Evolutionary conservation across 441 rosid species (phyloP).

Genomic region (Flueggea neowawraea): DNA sequence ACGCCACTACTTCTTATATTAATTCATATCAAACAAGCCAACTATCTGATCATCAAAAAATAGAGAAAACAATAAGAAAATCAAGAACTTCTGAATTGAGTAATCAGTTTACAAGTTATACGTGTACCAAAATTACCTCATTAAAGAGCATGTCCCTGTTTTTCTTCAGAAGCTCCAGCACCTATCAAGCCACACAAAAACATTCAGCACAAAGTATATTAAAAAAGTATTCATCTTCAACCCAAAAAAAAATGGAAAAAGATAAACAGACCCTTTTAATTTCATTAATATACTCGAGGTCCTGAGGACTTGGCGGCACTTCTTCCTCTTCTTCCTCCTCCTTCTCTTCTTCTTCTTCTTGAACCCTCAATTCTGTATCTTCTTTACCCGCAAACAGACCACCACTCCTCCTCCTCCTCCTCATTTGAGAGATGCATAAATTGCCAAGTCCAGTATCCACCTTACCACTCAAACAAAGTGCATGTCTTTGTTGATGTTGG

Average conservation of each 20-base stretch:
- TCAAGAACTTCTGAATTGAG: too few relatives aligned
- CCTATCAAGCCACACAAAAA: slow-evolving; percentile 30
- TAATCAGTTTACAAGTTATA: too few relatives aligned
- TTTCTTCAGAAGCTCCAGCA: slow-evolving; percentile 70
- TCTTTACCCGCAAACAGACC: slow-evolving; percentile 40
- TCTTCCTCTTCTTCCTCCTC: slow-evolving; percentile 23
- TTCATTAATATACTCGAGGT: slow-evolving; percentile 29
- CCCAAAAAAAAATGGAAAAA: neutral
- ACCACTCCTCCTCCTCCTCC: slow-evolving; percentile 20
- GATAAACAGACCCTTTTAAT: neutral
- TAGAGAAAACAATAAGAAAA: too few relatives aligned
- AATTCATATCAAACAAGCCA: neutral
- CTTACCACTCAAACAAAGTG: neutral
- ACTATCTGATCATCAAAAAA: too few relatives aligned
- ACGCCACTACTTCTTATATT: neutral
- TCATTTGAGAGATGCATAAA: neutral
- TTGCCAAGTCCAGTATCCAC: neutral
- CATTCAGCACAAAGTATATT: neutral
- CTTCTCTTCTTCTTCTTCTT: slow-evolving; percentile 22
- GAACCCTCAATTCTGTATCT: slow-evolving; percentile 45
- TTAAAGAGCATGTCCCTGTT: slow-evolving; percentile 89
- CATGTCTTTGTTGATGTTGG: too few relatives aligned
- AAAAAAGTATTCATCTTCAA: neutral
- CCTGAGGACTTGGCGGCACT: slow-evolving; percentile 42
- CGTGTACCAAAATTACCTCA: slow-evolving; percentile 40